Evolutionary conservation across 805 yeast genomes (phyloP), one percentile per base, ranked within the genome.

Genomic region (Metschnikowia shivogae): DNA sequence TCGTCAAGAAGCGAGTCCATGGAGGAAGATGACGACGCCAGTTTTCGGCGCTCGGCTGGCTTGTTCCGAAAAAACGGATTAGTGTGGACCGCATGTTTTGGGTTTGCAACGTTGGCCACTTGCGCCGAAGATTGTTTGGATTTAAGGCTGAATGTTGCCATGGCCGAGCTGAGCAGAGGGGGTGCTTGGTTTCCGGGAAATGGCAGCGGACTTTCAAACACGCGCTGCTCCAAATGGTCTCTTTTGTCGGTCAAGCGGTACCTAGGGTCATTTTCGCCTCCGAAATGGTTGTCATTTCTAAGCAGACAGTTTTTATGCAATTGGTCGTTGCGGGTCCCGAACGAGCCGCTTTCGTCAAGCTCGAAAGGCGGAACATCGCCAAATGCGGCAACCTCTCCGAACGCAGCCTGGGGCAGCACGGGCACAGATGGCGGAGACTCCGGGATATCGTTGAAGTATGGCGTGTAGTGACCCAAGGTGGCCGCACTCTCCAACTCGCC

Each of bases 361-460:
- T 22, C 8, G 26, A 22, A 7, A 22, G 26, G 26, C 8, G 26
- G 6, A 22, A 22, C 26, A 22, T 22, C 26, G 8, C 26, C 26
- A 22, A 22, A 22, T 22, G 26, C 26, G 8, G 6, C 8, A 22
- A 22, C 26, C 8, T 22, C 26, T 6, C 26, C 26, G 3, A 22
- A 22, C 8, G 26, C 26, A 22, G 26, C 26, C 26, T 36, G 63
- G 0, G 74, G 74, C 5, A 74, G 70, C 6, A 62, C 55, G 2
- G 75, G 74, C 5, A 65, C 72, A 9, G 73, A 68, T 1, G 75
- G 74, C 5, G 76, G 76, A 5, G 73, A 62, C 8, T 69, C 75
- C 0, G 76, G 76, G 3, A 70, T 60, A 26, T 58, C 65, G 40
- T 53, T 55, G 26, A 63, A 59, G 8, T 60, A 47, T 2, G 53